These are phyloP conservation scores for Magnaporthiopsis incrustans DNA, from an alignment of 2,329 filamentous ascomycete species.

Conservation along the genomic window DNA sequence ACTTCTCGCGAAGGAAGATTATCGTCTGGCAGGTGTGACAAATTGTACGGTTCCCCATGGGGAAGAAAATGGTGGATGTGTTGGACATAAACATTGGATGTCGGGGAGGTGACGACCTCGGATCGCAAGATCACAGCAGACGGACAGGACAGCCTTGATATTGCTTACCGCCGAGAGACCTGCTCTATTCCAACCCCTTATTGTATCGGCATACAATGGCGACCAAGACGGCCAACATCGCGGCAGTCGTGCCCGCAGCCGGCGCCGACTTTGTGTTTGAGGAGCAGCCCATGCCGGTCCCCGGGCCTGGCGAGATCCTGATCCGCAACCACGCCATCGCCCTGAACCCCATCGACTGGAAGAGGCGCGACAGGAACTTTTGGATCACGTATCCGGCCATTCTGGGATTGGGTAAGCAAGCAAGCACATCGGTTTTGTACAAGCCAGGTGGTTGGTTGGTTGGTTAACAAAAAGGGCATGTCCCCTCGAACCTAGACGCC, in stretches of 20 bases:
- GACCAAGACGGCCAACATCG: constrained; percentile 4
- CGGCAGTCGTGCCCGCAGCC: constrained; percentile 2
- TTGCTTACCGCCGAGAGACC: no score
- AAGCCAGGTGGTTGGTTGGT: no score
- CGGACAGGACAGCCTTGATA: no score
- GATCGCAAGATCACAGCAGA: no score
- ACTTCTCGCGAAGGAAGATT: no score
- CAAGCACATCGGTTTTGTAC: no score
- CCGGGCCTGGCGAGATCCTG: constrained; percentile 11
- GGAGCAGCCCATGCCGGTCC: constrained; percentile 12
- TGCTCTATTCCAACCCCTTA: not conserved
- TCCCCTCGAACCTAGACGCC: constrained; percentile 11
- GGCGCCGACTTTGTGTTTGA: constrained; percentile 10
- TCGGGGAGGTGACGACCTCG: no score
- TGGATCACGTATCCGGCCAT: constrained; percentile 16
- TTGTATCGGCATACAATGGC: not conserved
- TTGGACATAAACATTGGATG: no score
- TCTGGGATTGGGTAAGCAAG: constrained; percentile 12
- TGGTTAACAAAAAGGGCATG: not conserved
- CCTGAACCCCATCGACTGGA: constrained; percentile 20
- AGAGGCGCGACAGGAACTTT: constrained; percentile 20
- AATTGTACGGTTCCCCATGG: no score
- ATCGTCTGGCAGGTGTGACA: no score
- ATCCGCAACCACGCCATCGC: constrained; percentile 16
- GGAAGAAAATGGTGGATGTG: no score